Base-by-base conservation (phyloP, 2,329 filamentous ascomycete genomes). In the Pseudogymnoascus sp. region DNA sequence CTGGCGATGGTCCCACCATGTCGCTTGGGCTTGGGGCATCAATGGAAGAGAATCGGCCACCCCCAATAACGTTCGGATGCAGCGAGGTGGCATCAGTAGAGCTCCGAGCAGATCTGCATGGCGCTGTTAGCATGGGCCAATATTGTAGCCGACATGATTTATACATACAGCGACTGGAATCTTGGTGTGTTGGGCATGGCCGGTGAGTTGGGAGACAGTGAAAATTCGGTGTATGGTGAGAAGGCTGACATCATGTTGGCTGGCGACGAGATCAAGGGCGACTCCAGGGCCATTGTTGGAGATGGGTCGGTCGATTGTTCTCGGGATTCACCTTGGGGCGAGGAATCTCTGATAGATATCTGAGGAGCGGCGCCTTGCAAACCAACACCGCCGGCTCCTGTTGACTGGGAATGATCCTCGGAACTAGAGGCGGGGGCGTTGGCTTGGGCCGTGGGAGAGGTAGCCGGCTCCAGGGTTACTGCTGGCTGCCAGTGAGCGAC, bases 1-100 rank as follows among this genome's bases (percentile, higher is more conserved):
- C 90, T 6, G 91, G 90, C 16, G 90, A 93, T 8, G 90, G 90
- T 42, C 91, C 90, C 62, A 92, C 88, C 68, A 88, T 84, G 69
- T 89, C 86, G 72, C 82, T 87, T 66, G 88, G 81, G 75, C 85
- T 82, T 72, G 84, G 75, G 79, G 65, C 53, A 43, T 67, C 68
- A 63, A 66, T 68, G 42, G 72, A 69, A 43, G 69, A 73, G 23
- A 69, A 67, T 46, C 68, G 65, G 56, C 66, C 66, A 5, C 71
- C 72, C 37, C 34, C 59, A 60, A 78, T 77, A 31, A 81, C 81
- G 66, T 76, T 76, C 25, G 84, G 83, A 64, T 80, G 83, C 28
- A 84, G 79, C 40, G 78, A 79, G 64, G 77, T 76, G 37, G 77
- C 78, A 66, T 84, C 78, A 66, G 73, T 72, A 63, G 77, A 75